phyloP scores from a whole-genome alignment of 257 asterid genomes.

The Hygrophila difformis region DNA sequence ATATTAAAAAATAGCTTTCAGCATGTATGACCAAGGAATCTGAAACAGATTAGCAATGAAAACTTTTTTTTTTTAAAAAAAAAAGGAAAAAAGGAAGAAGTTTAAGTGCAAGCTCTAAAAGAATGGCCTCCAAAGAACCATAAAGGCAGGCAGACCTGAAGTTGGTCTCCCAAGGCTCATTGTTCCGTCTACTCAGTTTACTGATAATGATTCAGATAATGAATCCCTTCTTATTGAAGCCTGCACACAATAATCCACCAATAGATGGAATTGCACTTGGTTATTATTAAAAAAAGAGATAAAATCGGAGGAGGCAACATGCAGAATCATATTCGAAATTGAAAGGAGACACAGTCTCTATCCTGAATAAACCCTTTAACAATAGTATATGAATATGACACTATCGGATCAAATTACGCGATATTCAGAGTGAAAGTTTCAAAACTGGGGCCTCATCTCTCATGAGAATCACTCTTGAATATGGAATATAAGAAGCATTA shows the following conservation, averaged over 20 bases:
- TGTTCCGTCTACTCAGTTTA: conserved; percentile 30
- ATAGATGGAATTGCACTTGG: not conserved
- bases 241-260: conserved; percentile 14
- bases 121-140: not conserved
- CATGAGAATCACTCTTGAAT: not conserved
- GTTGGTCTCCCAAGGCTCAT: conserved; percentile 70
- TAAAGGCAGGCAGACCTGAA: conserved; percentile 36
- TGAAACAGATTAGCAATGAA: too few species aligned
- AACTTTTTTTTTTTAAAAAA: too few species aligned
- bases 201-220: conserved; percentile 29
- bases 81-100: too few species aligned
- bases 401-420: not conserved
- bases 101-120: not conserved
- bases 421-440: not conserved
- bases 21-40: too few species aligned
- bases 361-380: conserved; percentile 2
- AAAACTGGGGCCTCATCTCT: not conserved
- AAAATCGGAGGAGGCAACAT: not conserved
- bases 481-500: not conserved
- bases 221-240: conserved; percentile 14
- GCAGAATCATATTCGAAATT: not conserved
- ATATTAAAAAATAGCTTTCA: too few species aligned
- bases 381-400: not conserved
- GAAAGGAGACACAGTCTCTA: not conserved
- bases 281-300: not conserved